Evolutionary conservation across 768 basidiomycete species (phyloP), one percentile per base, ranked within the genome.

Genomic region (Boletus reticulatus): DNA sequence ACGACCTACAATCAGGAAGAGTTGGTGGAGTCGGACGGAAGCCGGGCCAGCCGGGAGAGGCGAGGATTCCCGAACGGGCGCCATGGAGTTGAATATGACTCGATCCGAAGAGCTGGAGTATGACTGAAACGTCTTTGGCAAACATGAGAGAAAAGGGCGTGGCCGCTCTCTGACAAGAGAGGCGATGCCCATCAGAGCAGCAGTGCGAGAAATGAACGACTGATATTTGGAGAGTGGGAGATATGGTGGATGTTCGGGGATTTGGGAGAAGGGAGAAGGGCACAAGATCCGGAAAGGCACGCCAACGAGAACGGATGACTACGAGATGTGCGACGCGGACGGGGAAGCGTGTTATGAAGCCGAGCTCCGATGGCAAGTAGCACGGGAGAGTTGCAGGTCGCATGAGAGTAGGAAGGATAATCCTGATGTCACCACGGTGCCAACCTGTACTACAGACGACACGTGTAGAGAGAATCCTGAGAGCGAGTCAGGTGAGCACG

Each of bases 251-350:
- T 4, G 19, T n/a, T 19, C n/a, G 31, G 42, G 50, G 1, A n/a
- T 5, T 29, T 36, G 27, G 20, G 17, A 39, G 29, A 17, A 9
- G 34, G n/a, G n/a, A n/a, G n/a, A n/a, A n/a, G n/a, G 36, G 29
- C 0, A 10, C 39, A 48, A 61, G 59, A 55, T 60, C 59, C 59
- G 59, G 38, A 1, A 14, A 52, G 50, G 57, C 39, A 47, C 34
- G 52, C 17, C n/a, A 46, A 14, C 11, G 34, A 36, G 14, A 36
- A 44, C 43, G 56, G 37, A 48, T 2, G 22, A 9, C 31, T 13
- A 14, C 11, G 37, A 42, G 37, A 47, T 29, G 31, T 57, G 58
- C 58, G 56, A 44, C 36, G 9, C n/a, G 9, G 41, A 59, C 56
- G 56, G 50, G 19, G 7, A 13, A 52, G 37, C 54, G 48, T 46